Evolutionary conservation across 805 yeast genomes (phyloP).

Genomic region (Ogataea haglerorum): DNA sequence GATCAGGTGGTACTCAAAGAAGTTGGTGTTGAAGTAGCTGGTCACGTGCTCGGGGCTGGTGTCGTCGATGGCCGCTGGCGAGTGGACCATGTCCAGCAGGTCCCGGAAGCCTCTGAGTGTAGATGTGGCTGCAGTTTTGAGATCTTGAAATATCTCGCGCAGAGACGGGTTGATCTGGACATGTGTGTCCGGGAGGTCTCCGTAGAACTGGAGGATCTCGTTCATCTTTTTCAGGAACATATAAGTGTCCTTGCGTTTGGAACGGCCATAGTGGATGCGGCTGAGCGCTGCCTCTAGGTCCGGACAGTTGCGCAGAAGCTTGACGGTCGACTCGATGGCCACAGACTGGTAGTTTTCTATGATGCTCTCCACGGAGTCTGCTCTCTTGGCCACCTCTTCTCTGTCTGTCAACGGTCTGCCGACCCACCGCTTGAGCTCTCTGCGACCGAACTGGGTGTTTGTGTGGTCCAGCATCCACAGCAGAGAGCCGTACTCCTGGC

Average conservation of each 20-base stretch:
- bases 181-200: slow-evolving; percentile 13
- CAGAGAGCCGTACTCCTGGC: slow-evolving; percentile 60
- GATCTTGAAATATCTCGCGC: slow-evolving; percentile 17
- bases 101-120: slow-evolving; percentile 28
- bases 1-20: slow-evolving; percentile 36
- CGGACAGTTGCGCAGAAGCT: slow-evolving; percentile 32
- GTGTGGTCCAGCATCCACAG: slow-evolving; percentile 82
- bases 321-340: slow-evolving; percentile 30
- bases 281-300: slow-evolving; percentile 60
- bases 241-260: slow-evolving; percentile 59
- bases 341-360: slow-evolving; percentile 37
- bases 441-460: slow-evolving; percentile 67
- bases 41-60: slow-evolving; percentile 36
- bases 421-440: slow-evolving; percentile 71
- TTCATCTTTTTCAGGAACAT: slow-evolving; percentile 46
- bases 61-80: slow-evolving; percentile 50
- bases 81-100: slow-evolving; percentile 49
- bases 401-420: slow-evolving; percentile 61
- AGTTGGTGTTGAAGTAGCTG: slow-evolving; percentile 41
- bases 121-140: slow-evolving; percentile 13
- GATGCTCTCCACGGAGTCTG: slow-evolving; percentile 56
- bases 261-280: slow-evolving; percentile 56
- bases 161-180: slow-evolving; percentile 22
- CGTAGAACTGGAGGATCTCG: slow-evolving; percentile 35
- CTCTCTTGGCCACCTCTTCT: slow-evolving; percentile 54